These are phyloP conservation scores for Neurospora pannonica DNA, from an alignment of 495 filamentous ascomycete genomes.

Conservation along the genomic window DNA sequence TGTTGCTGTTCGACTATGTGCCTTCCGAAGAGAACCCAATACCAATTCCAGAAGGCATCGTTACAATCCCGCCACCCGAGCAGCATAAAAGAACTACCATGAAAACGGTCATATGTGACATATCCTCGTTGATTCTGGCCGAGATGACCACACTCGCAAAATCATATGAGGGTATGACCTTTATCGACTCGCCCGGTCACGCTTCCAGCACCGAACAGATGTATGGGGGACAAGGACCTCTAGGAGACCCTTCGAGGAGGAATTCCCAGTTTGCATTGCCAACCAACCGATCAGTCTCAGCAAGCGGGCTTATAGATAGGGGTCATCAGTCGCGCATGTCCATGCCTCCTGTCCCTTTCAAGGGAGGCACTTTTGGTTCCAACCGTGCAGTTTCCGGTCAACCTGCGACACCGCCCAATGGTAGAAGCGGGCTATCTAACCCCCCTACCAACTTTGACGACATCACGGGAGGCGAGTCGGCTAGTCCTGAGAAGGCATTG, in stretches of 20 bases:
- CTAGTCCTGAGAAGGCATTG: conserved; percentile 23
- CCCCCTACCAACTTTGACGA: conserved; percentile 68
- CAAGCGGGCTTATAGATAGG: conserved; percentile 36
- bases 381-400: conserved; percentile 39
- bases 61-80: conserved; percentile 62
- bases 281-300: conserved; percentile 38
- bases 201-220: conserved; percentile 21
- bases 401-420: conserved; percentile 40
- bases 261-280: conserved; percentile 46
- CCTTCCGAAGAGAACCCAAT: conserved; percentile 30
- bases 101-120: conserved; percentile 89
- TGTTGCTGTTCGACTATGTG: conserved; percentile 69
- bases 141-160: conserved; percentile 84
- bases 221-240: conserved; percentile 15
- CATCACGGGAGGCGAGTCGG: conserved; percentile 35
- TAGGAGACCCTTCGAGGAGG: conserved; percentile 24
- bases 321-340: conserved; percentile 59
- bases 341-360: conserved; percentile 50
- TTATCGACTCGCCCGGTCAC: conserved; percentile 65
- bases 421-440: conserved; percentile 38
- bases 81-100: conserved; percentile 76
- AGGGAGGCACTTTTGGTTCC: conserved; percentile 25
- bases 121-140: conserved; percentile 72
- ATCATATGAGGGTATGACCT: conserved; percentile 68
- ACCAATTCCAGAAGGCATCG: conserved; percentile 49